These are phyloP conservation scores for Dactylellina parvicollis DNA, from an alignment of 2,329 filamentous ascomycete genomes.

Conservation along the genomic window DNA sequence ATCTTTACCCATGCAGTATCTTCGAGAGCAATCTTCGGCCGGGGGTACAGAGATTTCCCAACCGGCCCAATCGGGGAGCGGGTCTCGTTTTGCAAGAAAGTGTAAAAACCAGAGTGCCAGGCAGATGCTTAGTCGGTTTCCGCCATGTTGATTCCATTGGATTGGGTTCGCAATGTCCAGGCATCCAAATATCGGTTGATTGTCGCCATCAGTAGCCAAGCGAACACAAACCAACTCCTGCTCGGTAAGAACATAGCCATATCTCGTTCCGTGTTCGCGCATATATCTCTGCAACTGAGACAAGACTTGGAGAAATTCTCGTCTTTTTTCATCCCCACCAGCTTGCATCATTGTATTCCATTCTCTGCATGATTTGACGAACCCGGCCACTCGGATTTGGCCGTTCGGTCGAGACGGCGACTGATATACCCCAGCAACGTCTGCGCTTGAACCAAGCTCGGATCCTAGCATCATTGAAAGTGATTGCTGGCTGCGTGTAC, in stretches of 20 bases:
- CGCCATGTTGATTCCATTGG: slow-evolving; percentile 51
- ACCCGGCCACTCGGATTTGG: slow-evolving; percentile 46
- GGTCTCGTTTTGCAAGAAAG: slow-evolving; percentile 43
- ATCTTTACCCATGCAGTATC: slow-evolving; percentile 49
- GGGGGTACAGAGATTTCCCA: slow-evolving; percentile 44
- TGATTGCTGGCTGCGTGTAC: slow-evolving; percentile 41
- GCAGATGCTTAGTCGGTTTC: slow-evolving; percentile 39
- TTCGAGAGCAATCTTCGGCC: slow-evolving; percentile 48
- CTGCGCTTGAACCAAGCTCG: slow-evolving; percentile 44
- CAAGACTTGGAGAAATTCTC: slow-evolving; percentile 46
- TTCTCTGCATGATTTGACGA: slow-evolving; percentile 52
- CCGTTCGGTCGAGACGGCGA: slow-evolving; percentile 44
- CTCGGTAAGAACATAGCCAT: slow-evolving; percentile 47
- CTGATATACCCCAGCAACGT: slow-evolving; percentile 48
- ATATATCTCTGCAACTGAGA: slow-evolving; percentile 46
- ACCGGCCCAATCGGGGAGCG: slow-evolving; percentile 42
- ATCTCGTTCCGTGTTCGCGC: slow-evolving; percentile 46
- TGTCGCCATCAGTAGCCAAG: slow-evolving; percentile 30
- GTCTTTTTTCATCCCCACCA: slow-evolving; percentile 41
- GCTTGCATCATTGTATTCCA: slow-evolving; percentile 54
- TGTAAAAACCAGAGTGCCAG: slow-evolving; percentile 49
- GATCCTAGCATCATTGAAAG: slow-evolving; percentile 47
- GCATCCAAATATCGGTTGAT: slow-evolving; percentile 45
- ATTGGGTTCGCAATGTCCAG: slow-evolving; percentile 49
- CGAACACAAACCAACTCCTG: slow-evolving; percentile 50